Evolutionary conservation across 2,329 filamentous ascomycete species (phyloP).

Genomic region (Aschersonia sp.): DNA sequence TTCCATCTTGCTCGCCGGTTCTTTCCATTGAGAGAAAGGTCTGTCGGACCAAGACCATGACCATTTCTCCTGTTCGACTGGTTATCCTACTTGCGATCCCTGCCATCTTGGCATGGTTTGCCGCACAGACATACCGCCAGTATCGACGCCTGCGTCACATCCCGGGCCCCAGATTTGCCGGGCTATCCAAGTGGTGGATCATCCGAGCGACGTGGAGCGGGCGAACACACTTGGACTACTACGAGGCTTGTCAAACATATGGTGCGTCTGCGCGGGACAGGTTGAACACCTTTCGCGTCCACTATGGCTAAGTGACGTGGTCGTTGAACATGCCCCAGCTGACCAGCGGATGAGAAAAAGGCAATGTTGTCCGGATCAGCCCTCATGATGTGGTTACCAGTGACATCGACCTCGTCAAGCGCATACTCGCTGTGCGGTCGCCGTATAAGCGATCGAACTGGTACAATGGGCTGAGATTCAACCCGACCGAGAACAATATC

Average conservation of each 20-base stretch:
- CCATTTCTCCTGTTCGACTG: background rate
- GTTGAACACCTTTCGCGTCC: no score
- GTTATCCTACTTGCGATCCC: conserved; percentile 1
- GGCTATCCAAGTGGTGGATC: conserved; percentile 25
- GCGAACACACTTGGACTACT: conserved; percentile 19
- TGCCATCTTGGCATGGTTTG: conserved; percentile 5
- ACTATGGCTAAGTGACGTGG: no score
- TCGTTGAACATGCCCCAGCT: no score
- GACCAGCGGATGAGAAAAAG: conserved; percentile 4
- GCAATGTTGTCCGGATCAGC: conserved; percentile 16
- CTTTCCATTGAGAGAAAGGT: no score
- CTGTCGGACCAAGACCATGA: background rate
- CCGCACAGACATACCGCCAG: conserved; percentile 4
- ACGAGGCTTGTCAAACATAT: conserved; percentile 19
- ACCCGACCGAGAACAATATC: conserved; percentile 33
- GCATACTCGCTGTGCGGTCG: conserved; percentile 22
- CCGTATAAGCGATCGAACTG: conserved; percentile 21
- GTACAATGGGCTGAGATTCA: conserved; percentile 34
- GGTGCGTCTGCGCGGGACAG: conserved; percentile 9
- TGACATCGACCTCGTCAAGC: conserved; percentile 27
- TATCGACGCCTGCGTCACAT: conserved; percentile 25
- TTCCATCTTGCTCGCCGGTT: no score
- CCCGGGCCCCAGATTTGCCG: conserved; percentile 21
- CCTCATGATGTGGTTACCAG: conserved; percentile 31
- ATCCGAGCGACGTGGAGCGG: conserved; percentile 15